Percentiles rank a stretch among this genome's conserved stretches.
These are phyloP conservation scores for Atalantia buxifolia DNA, from an alignment of 345 rosid species.

Conservation along the genomic window DNA sequence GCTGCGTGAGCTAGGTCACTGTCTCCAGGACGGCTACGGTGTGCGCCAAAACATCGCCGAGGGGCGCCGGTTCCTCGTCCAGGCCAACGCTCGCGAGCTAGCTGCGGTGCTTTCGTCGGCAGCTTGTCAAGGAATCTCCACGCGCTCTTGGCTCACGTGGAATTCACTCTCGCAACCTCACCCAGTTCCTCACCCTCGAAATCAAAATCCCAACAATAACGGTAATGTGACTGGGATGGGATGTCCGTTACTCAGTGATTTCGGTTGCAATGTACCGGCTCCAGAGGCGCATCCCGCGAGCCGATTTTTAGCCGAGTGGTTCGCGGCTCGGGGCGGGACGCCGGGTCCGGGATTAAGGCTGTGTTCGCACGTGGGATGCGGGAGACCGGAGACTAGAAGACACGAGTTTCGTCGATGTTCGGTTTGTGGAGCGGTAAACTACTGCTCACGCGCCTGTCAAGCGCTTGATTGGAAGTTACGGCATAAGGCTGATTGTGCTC, in stretches of 20 bases:
- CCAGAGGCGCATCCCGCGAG: slow-evolving; percentile 82
- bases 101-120: slow-evolving; percentile 59
- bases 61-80: slow-evolving; percentile 87
- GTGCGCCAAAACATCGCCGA: slow-evolving; percentile 77
- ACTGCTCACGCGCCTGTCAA: slow-evolving; percentile 96
- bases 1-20: slow-evolving; percentile 94
- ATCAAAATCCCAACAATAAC: slow-evolving; percentile 11
- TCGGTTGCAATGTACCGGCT: slow-evolving; percentile 97
- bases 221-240: slow-evolving; percentile 34
- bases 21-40: slow-evolving; percentile 97
- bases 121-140: slow-evolving; percentile 16
- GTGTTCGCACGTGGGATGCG: slow-evolving; percentile 85
- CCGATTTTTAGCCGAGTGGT: slow-evolving; percentile 80
- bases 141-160: slow-evolving; percentile 56
- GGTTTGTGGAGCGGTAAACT: slow-evolving; percentile 87
- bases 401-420: slow-evolving; percentile 96
- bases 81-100: slow-evolving; percentile 92
- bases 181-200: neutral
- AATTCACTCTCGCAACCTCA: slow-evolving; percentile 30
- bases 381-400: slow-evolving; percentile 85
- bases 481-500: slow-evolving; percentile 75
- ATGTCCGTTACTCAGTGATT: slow-evolving; percentile 85
- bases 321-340: slow-evolving; percentile 29
- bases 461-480: slow-evolving; percentile 95
- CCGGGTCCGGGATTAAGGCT: slow-evolving; percentile 59